These are phyloP conservation scores for Macrolepiota fuliginosa DNA, from an alignment of 768 basidiomycete species.

Conservation along the genomic window DNA sequence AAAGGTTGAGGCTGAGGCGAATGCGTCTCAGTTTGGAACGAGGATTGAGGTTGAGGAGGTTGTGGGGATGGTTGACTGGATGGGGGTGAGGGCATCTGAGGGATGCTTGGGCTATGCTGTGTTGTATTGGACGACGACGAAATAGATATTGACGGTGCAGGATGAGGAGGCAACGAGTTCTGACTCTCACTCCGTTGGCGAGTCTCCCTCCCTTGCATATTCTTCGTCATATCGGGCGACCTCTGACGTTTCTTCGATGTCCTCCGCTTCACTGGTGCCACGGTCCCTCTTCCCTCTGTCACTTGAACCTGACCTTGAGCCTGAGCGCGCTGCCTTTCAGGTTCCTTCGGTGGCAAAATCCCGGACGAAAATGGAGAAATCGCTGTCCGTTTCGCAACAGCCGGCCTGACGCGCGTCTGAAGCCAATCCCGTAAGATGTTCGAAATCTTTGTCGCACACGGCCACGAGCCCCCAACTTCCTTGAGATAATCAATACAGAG, in stretches of 20 bases:
- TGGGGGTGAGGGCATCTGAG: neutral
- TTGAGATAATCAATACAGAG: constrained; percentile 47
- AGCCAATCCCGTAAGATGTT: constrained; percentile 44
- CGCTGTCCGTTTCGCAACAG: constrained; percentile 31
- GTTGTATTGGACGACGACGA: neutral
- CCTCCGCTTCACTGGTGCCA: neutral
- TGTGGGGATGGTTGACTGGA: neutral
- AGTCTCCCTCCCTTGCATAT: neutral
- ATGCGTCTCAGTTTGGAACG: constrained; percentile 1
- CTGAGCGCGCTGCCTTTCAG: neutral
- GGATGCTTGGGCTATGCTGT: neutral
- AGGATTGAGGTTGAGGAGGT: neutral
- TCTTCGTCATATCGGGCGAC: neutral
- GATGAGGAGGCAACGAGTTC: neutral
- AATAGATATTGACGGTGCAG: constrained; percentile 2
- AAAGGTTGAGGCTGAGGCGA: neutral
- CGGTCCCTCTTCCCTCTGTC: neutral
- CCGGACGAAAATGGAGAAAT: constrained; percentile 13
- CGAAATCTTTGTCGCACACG: constrained; percentile 48
- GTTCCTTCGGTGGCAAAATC: constrained; percentile 3
- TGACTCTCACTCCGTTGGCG: neutral
- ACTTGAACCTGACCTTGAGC: neutral
- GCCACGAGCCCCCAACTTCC: constrained; percentile 55
- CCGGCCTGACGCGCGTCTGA: constrained; percentile 39
- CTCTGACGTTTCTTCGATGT: constrained; percentile 4